Base-by-base conservation (phyloP, 768 basidiomycete genomes). In the Pleurotus eryngii region DNA sequence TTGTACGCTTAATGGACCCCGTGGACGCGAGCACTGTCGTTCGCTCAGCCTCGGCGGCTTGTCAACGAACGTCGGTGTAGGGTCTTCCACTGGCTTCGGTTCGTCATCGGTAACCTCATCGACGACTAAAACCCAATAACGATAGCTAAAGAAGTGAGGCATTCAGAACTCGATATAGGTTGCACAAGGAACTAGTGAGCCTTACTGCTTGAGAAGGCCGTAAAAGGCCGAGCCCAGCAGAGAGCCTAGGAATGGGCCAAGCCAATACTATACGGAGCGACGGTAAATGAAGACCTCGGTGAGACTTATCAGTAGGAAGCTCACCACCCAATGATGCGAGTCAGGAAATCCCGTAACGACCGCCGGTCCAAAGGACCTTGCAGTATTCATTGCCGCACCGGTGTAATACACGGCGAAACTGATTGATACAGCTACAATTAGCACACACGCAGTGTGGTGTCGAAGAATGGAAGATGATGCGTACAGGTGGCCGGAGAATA, bases 341-440 rank as follows among this genome's bases (percentile, higher is more conserved):
- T 70, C 63, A 12, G 78, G 74, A 64, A 88, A 88, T 17, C 83
- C 80, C n/a, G 81, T 78, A 38, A 88, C 74, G 2, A 82, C 84
- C 3, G 88, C 84, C 1, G 88, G 87, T 2, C 87, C 87, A 66
- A 88, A 88, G 0, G 87, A 67, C 55, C 87, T 79, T 11, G 87
- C 87, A 4, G 84, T 81, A 63, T 89, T 89, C 81, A 86, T 84
- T 17, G 75, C 75, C 3, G 83, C 86, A 5, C 86, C 85, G 0
- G 86, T 88, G 64, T 82, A 88, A 57, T 72, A 77, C 5, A 83
- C 79, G 0, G 82, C 80, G 61, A 81, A 86, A 14, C 86, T 87
- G 30, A 54, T 15, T 47, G 15, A n/a, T 35, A 18, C n/a, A 3
- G 11, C 27, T 42, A 15, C 9, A 47, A 37, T 20, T 22, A 40